These are phyloP conservation scores for Fusarium buharicum DNA, from an alignment of 2,329 filamentous ascomycete genomes.

Conservation along the genomic window DNA sequence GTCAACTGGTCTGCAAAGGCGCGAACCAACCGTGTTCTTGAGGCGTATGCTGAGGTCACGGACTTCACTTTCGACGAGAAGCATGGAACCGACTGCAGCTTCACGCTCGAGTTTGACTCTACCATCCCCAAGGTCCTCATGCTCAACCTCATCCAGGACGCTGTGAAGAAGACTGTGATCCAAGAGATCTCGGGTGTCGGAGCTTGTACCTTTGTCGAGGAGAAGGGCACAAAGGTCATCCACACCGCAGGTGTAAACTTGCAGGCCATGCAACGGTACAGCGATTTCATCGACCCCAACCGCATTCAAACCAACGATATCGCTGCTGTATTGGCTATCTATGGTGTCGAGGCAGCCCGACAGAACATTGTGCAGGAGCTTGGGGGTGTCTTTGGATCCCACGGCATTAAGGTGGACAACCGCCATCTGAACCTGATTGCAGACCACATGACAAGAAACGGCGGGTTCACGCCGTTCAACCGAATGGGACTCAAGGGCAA, in stretches of 20 bases:
- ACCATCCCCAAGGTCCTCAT: slow-evolving; percentile 90
- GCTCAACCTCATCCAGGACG: slow-evolving; percentile 87
- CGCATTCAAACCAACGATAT: slow-evolving; percentile 93
- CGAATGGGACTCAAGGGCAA: slow-evolving; percentile 87
- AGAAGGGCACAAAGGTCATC: slow-evolving; percentile 69
- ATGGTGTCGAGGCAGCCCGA: slow-evolving; percentile 94
- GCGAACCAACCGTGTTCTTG: slow-evolving; percentile 72
- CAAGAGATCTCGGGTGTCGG: slow-evolving; percentile 85
- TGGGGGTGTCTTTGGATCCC: slow-evolving; percentile 83
- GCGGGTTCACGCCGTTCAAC: slow-evolving; percentile 90
- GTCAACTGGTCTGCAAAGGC: slow-evolving; percentile 55
- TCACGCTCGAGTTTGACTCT: slow-evolving; percentile 85
- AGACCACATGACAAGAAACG: slow-evolving; percentile 96
- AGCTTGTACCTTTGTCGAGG: slow-evolving; percentile 71
- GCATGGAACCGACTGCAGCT: slow-evolving; percentile 77
- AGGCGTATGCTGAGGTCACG: slow-evolving; percentile 72
- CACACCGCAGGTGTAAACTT: slow-evolving; percentile 89
- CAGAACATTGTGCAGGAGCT: slow-evolving; percentile 89
- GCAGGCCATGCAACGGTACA: slow-evolving; percentile 87
- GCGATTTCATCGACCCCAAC: slow-evolving; percentile 86
- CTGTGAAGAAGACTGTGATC: slow-evolving; percentile 81
- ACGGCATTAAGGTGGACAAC: slow-evolving; percentile 92
- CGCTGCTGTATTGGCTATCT: slow-evolving; percentile 81
- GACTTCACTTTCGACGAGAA: slow-evolving; percentile 83
- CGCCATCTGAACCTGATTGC: slow-evolving; percentile 95